These are phyloP conservation scores for Capsella bursapastoris DNA, from an alignment of 345 rosid genomes.

Conservation along the genomic window DNA sequence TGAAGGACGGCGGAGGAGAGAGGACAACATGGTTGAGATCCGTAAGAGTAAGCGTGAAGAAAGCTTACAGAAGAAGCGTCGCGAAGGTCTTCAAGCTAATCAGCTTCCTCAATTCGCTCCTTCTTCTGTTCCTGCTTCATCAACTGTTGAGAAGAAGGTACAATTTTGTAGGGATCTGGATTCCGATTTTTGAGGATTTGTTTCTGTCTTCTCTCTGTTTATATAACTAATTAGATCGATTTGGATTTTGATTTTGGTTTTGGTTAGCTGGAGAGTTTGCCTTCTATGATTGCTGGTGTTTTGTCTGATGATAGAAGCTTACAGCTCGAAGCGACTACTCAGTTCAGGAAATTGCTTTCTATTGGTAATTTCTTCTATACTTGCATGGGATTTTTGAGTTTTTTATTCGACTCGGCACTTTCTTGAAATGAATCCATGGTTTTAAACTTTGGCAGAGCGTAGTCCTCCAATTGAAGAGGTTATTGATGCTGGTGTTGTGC, in stretches of 20 bases:
- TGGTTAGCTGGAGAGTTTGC: conserved; percentile 70
- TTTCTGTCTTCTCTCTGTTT: conserved; percentile 16
- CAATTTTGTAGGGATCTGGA: conserved; percentile 16
- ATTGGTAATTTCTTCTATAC: conserved; percentile 52
- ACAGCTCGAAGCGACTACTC: conserved; percentile 86
- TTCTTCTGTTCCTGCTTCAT: conserved; percentile 50
- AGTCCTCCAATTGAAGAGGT: conserved; percentile 91
- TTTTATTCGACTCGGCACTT: background rate
- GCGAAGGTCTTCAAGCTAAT: conserved; percentile 67
- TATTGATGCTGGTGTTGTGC: conserved; percentile 78
- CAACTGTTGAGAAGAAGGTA: conserved; percentile 73
- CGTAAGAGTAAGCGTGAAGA: conserved; percentile 84
- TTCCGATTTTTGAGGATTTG: background rate
- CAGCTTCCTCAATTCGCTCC: conserved; percentile 50
- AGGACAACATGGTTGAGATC: conserved; percentile 96
- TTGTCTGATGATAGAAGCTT: conserved; percentile 60
- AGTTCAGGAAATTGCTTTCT: conserved; percentile 78
- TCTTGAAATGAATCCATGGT: conserved; percentile 11
- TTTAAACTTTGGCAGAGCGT: conserved; percentile 52
- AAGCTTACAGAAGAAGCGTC: conserved; percentile 86
- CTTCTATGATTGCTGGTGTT: conserved; percentile 71
- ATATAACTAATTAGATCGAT: background rate
- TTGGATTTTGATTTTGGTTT: background rate
- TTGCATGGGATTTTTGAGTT: background rate
- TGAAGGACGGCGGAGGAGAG: conserved; percentile 86